Evolutionary conservation across 805 yeast species (phyloP).

Genomic region (Candida andamanensis): DNA sequence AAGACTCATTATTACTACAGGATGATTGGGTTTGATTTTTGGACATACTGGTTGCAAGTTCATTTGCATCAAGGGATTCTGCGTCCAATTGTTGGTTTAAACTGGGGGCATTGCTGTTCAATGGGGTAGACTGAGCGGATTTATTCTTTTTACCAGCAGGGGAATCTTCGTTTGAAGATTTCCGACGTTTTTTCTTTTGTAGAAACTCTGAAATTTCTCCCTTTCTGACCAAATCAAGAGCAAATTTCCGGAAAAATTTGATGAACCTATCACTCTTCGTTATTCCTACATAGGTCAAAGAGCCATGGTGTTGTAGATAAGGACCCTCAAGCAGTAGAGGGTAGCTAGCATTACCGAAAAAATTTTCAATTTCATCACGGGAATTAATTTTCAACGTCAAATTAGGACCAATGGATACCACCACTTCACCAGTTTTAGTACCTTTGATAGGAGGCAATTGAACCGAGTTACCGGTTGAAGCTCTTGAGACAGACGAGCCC

Average conservation of each 20-base stretch:
- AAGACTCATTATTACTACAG: not conserved
- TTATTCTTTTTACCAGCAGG: constrained; percentile 13
- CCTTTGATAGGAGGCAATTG: constrained; percentile 13
- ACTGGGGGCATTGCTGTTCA: not conserved
- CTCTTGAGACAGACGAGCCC: not conserved
- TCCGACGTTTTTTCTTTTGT: constrained; percentile 8
- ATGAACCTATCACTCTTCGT: constrained; percentile 38
- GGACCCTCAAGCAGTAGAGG: constrained; percentile 34
- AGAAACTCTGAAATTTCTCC: constrained; percentile 32
- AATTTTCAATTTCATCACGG: constrained; percentile 24
- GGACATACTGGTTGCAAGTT: not conserved
- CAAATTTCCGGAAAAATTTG: constrained; percentile 31
- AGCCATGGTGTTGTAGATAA: constrained; percentile 37
- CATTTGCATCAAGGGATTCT: not conserved
- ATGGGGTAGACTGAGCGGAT: constrained; percentile 5
- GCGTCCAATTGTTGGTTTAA: not conserved
- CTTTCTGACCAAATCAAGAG: constrained; percentile 24
- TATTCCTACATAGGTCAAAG: constrained; percentile 34
- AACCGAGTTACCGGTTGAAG: constrained; percentile 3
- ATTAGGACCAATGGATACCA: constrained; percentile 33
- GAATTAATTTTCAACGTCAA: constrained; percentile 28
- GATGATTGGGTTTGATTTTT: not conserved
- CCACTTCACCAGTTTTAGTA: constrained; percentile 10
- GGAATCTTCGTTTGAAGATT: constrained; percentile 6
- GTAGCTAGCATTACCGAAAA: constrained; percentile 30